Evolutionary conservation across 2,329 filamentous ascomycete genomes (phyloP).

Genomic region (Fusarium pseudocircinatum): DNA sequence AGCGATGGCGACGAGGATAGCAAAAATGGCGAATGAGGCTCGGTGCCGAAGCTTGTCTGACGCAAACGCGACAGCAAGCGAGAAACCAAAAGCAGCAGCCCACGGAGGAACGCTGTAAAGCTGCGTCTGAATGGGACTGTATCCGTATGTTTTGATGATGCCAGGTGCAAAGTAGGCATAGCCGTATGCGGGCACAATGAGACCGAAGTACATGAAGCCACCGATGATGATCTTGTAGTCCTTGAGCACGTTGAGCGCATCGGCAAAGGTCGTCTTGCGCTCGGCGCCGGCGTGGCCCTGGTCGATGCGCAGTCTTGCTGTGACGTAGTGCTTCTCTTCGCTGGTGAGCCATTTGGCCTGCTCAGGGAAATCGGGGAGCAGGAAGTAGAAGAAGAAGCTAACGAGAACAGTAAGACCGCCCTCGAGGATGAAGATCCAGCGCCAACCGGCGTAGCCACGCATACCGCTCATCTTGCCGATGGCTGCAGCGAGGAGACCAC

Average conservation of each 20-base stretch:
- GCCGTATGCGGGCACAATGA: slow-evolving; percentile 80
- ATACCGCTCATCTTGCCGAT: slow-evolving; percentile 88
- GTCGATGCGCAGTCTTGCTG: slow-evolving; percentile 72
- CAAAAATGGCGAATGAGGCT: slow-evolving; percentile 75
- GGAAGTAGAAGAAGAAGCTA: slow-evolving; percentile 72
- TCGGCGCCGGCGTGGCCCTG: slow-evolving; percentile 74
- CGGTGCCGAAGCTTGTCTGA: slow-evolving; percentile 80
- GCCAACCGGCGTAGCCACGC: slow-evolving; percentile 75
- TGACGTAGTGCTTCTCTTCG: slow-evolving; percentile 75
- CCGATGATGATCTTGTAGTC: slow-evolving; percentile 79
- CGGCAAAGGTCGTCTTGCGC: slow-evolving; percentile 65
- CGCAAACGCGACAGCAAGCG: slow-evolving; percentile 76
- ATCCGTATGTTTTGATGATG: slow-evolving; percentile 75
- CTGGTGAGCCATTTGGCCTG: slow-evolving; percentile 76
- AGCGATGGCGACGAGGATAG: slow-evolving; percentile 73
- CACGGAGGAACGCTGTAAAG: slow-evolving; percentile 67
- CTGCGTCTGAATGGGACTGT: slow-evolving; percentile 66
- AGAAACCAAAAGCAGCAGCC: slow-evolving; percentile 78
- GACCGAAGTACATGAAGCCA: slow-evolving; percentile 83
- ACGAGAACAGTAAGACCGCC: slow-evolving; percentile 71
- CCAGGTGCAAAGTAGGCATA: slow-evolving; percentile 82
- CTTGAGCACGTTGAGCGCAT: slow-evolving; percentile 72
- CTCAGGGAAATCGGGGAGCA: slow-evolving; percentile 79
- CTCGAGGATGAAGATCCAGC: slow-evolving; percentile 87
- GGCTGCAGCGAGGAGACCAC: slow-evolving; percentile 83